Evolutionary conservation across 768 basidiomycete genomes (phyloP).

Genomic region (Rhodotorula paludigena): DNA sequence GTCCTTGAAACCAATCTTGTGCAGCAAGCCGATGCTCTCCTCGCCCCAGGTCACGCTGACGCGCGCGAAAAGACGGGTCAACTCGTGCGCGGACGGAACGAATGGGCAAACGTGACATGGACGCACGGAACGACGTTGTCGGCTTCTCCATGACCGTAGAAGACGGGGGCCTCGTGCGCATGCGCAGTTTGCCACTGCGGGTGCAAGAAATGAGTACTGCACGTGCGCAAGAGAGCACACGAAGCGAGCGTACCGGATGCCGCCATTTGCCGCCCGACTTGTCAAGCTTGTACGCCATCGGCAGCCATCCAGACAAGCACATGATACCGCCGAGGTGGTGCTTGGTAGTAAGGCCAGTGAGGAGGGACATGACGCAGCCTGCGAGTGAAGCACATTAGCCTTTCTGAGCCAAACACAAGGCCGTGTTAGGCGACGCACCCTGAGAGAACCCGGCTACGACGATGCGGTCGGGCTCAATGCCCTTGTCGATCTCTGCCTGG

Average conservation of each 20-base stretch:
- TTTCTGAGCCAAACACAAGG: too few species aligned
- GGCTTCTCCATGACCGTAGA: background rate
- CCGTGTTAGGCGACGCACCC: background rate
- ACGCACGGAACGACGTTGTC: background rate
- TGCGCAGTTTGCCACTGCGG: background rate
- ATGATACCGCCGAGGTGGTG: background rate
- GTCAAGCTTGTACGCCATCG: background rate
- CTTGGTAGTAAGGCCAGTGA: background rate
- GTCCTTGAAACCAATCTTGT: background rate
- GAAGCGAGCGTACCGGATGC: background rate
- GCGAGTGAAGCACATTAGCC: background rate
- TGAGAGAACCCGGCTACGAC: background rate
- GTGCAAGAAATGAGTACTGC: background rate
- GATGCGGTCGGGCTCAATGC: background rate
- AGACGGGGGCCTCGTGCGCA: background rate
- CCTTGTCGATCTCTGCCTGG: background rate
- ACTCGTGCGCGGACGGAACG: background rate
- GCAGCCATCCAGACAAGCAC: background rate
- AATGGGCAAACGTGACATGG: background rate
- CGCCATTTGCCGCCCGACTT: background rate
- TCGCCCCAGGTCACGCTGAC: background rate
- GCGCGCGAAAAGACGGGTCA: background rate
- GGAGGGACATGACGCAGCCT: background rate
- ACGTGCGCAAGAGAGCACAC: too few species aligned
- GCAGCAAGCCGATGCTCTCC: background rate